Base-by-base conservation (phyloP, 108 stramenopile genomes). In the Pinguiococcus pyrenoidosus region DNA sequence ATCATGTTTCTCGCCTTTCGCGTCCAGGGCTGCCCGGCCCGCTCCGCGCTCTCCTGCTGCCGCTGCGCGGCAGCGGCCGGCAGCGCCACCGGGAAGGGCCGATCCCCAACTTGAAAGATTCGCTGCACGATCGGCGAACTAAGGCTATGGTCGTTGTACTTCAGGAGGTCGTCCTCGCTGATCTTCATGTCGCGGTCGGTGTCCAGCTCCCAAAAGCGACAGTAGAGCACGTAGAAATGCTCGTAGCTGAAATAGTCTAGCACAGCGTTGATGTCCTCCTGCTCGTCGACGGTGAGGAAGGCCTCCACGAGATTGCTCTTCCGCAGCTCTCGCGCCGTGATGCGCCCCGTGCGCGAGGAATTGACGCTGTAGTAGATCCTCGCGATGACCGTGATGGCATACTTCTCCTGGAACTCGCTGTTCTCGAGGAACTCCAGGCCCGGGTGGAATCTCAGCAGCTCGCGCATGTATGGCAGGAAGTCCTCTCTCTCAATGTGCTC, bases 161-260 rank as follows among this genome's bases (percentile, higher is more conserved):
- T 92, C 10, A 91, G 55, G 34, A 98, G 60, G 61, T 95, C 91
- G 40, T 95, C 90, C 16, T 82, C 29, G 28, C 84, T 83, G 32
- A 98, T 80, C 5, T 77, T 69, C 48, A 87, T 89, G 67, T 95
- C 96, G 25, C 89, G 71, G 70, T 98, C 92, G 35, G 80, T 72
- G 66, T 95, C 96, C 18, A 98, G 74, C 62, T 98, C 96, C 87
- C 90, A 98, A 59, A 95, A 98, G 38, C 92, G 77, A 51, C 92
- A 95, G 64, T 95, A 98, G 36, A 94, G 59, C n/a, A 95, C 92
- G 50, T 98, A 98, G 46, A 98, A 98, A 59, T 94, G 92, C 71
- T 98, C 92, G 72, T 95, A 95, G 33, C 71, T 75, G 43, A 77
- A 77, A 28, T 66, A 76, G 14, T 66, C 49, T 29, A 55, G 56